Conservation (phyloP, 257 asterid genomes). For the Ehretia macrophylla region DNA sequence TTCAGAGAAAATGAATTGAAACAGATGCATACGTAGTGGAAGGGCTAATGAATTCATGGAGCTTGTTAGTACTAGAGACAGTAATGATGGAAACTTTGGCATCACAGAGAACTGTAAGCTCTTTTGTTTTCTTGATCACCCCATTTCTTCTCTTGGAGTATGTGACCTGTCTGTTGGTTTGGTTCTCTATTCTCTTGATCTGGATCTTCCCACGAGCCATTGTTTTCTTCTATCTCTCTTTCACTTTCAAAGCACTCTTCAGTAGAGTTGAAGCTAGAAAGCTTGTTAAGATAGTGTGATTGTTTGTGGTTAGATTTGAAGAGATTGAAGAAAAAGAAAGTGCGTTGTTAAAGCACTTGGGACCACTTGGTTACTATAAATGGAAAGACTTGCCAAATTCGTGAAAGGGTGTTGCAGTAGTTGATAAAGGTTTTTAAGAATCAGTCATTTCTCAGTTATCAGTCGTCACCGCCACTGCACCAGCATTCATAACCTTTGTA, state of each 20-base stretch:
- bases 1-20: neutral
- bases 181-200: conserved; percentile 95
- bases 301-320: neutral
- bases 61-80: conserved; percentile 82
- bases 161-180: conserved; percentile 92
- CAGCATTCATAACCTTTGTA: conserved; percentile 11
- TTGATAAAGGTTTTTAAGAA: conserved; percentile 59
- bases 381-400: conserved; percentile 48
- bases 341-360: conserved; percentile 12
- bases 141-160: conserved; percentile 98
- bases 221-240: neutral
- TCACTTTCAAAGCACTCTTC: neutral
- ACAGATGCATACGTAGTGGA: conserved; percentile 31
- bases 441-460: conserved; percentile 64
- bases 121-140: conserved; percentile 89
- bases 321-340: conserved; percentile 12
- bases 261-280: neutral
- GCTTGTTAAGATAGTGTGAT: neutral
- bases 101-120: conserved; percentile 90
- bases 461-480: conserved; percentile 46
- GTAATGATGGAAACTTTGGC: conserved; percentile 83
- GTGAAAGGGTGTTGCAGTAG: conserved; percentile 51
- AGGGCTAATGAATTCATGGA: conserved; percentile 92
- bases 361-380: conserved; percentile 32
- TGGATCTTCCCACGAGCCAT: conserved; percentile 99